phyloP scores from a whole-genome alignment of 169 alveolate genomes.

The Plasmodium inui region DNA sequence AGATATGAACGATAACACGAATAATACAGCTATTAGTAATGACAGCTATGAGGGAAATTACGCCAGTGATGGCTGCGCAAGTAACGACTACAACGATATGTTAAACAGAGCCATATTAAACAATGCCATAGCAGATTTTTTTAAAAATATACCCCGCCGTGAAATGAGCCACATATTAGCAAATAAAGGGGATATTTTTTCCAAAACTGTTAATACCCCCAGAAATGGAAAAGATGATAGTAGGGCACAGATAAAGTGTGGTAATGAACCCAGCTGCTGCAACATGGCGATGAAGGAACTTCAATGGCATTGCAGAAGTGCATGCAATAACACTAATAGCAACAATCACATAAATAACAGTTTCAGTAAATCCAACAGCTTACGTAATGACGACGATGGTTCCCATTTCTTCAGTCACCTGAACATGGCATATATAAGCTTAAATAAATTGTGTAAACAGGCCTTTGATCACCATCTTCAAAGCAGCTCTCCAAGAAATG shows the following conservation, averaged over 20 bases:
- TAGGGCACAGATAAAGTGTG: not conserved
- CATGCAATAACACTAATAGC: not conserved
- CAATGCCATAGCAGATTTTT: not conserved
- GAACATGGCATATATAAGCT: not conserved
- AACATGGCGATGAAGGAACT: not conserved
- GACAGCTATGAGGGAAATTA: not conserved
- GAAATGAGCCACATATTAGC: slow-evolving; percentile 7
- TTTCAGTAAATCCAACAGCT: not conserved
- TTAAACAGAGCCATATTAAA: not conserved
- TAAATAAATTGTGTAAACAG: not conserved
- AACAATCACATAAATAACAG: not conserved
- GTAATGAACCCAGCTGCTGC: not conserved
- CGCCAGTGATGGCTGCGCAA: not conserved
- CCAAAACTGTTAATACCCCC: not conserved
- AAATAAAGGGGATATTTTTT: slow-evolving; percentile 15
- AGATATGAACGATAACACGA: not conserved
- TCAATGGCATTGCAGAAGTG: not conserved
- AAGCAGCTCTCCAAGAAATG: not conserved
- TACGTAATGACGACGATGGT: not conserved
- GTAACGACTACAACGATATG: not conserved
- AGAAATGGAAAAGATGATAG: not conserved
- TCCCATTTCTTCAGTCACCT: not conserved
- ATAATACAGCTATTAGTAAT: not conserved
- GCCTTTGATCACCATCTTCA: not conserved
- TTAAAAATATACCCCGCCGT: not conserved